Base-by-base conservation (phyloP, 2,329 filamentous ascomycete species). In the Penicillium sp. region DNA sequence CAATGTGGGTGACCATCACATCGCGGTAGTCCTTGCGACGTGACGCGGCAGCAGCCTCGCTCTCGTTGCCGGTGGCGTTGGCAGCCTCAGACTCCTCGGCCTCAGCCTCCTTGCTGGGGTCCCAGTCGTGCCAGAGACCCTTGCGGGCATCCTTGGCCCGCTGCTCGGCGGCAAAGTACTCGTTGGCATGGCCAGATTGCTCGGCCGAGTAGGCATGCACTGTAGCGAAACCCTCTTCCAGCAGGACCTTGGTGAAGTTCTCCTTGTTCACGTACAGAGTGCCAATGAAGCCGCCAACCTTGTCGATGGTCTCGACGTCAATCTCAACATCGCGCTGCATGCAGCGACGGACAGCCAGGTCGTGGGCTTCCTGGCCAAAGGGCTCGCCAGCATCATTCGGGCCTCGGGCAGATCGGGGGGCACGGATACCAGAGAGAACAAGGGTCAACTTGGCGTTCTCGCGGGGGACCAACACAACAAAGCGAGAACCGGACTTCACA, bases 301-400 rank as follows among this genome's bases (percentile, higher is more conserved):
- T 98, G 83, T 99, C 95, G 67, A 92, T 90, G 70, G 93, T 92
- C 75, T 96, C 88, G 20, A 99, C 90, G 69, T 99, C 93, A 59
- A 99, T 91, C 77, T 98, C 94, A 51, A 95, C 93, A 76, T 99
- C 95, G 56, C 95, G 89, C 81, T 99, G 95, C 82, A 92, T 90
- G 79, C 90, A 92, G 59, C 93, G 87, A 70, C 87, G 89, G 78
- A 91, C 92, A 51, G 94, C 93, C 67, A 98, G 88, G 53, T 99
- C 94, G 63, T 96, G 86, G 3, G 94, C 94, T 79, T 99, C 95
- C 75, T 96, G 90, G 25, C 95, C 95, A 68, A 96, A 98, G 0
- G 95, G 93, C 79, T 99, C 95, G 35, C 90, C 90, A 67, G 90
- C 85, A 66, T 96, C 95, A 63, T 86, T 87, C 4, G 90, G 84